A percentile compares a stretch with the other conserved stretches of the same genome.
phyloP scores from a whole-genome alignment of 2,329 filamentous ascomycete genomes.

The Verticillium longisporum region DNA sequence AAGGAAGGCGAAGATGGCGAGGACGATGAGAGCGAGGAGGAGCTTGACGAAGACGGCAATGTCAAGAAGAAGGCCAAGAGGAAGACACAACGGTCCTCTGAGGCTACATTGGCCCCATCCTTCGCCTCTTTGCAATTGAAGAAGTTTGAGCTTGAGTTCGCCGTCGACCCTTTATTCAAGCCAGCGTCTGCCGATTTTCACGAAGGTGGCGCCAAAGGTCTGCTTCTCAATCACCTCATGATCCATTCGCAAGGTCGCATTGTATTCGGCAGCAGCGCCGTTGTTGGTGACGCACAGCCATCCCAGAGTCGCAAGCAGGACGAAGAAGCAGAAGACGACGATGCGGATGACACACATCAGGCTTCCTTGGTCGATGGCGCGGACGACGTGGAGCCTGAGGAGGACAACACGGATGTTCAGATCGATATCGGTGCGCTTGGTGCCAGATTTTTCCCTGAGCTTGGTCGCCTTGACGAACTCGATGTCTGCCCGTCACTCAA shows the following conservation, averaged over 20 bases:
- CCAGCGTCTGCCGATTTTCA: slow-evolving; percentile 98
- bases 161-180: slow-evolving; percentile 97
- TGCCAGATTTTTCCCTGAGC: slow-evolving; percentile 77
- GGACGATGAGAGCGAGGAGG: slow-evolving; percentile 60
- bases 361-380: slow-evolving; percentile 11
- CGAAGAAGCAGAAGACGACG: slow-evolving; percentile 27
- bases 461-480: slow-evolving; percentile 70
- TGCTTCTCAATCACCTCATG: slow-evolving; percentile 92
- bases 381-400: slow-evolving; percentile 23
- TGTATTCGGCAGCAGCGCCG: slow-evolving; percentile 97
- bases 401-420: slow-evolving; percentile 45
- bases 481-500: slow-evolving; percentile 95
- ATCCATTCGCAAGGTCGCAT: slow-evolving; percentile 90
- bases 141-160: slow-evolving; percentile 95
- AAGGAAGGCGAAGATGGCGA: slow-evolving; percentile 58
- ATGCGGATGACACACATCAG: slow-evolving; percentile 26
- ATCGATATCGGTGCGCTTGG: slow-evolving; percentile 74
- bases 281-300: slow-evolving; percentile 50
- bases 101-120: slow-evolving; percentile 85
- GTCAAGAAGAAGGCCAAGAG: slow-evolving; percentile 61
- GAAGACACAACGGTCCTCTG: slow-evolving; percentile 75
- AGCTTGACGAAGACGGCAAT: slow-evolving; percentile 55
- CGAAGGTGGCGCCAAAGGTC: slow-evolving; percentile 91
- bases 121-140: slow-evolving; percentile 88
- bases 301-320: slow-evolving; percentile 30